Evolutionary conservation across 2,329 filamentous ascomycete genomes (phyloP).

Genomic region (Trichoderma semiorbis): DNA sequence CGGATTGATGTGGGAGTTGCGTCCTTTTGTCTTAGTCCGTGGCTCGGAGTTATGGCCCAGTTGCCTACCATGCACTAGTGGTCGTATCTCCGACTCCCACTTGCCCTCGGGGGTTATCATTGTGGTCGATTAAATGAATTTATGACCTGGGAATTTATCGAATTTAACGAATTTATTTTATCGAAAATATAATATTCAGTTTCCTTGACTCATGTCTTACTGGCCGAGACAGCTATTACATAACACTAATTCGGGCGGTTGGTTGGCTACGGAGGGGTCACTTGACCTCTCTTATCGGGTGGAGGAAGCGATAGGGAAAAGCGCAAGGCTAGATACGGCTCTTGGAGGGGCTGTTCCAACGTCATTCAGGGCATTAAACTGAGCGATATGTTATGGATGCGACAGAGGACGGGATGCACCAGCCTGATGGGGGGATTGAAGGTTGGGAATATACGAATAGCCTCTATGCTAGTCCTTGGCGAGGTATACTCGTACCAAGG

Average conservation of each 20-base stretch:
- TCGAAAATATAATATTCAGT: not conserved
- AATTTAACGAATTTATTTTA: conserved; percentile 12
- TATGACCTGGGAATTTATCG: conserved; percentile 1
- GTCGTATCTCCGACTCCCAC: conserved; percentile 15
- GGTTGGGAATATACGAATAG: not conserved
- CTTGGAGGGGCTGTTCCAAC: not conserved
- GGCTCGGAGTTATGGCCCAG: conserved; percentile 10
- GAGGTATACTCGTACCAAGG: not conserved
- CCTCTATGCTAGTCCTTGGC: not conserved
- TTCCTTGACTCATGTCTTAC: conserved; percentile 15
- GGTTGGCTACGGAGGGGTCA: conserved; percentile 4
- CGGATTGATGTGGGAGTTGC: conserved; percentile 17
- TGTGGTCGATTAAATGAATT: not conserved
- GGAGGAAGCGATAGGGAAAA: conserved; percentile 1
- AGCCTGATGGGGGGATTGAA: not conserved
- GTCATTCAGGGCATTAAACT: conserved; percentile 3
- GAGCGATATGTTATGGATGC: not conserved
- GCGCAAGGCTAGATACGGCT: conserved; percentile 10
- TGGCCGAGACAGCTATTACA: conserved; percentile 11
- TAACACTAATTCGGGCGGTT: conserved; percentile 7
- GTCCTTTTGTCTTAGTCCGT: conserved; percentile 15
- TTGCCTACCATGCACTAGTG: conserved; percentile 16
- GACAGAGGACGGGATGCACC: not conserved
- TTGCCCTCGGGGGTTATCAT: conserved; percentile 7
- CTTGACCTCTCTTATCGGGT: conserved; percentile 3